Conservation (phyloP, 768 basidiomycete genomes). For the Tephrocybe rancida region DNA sequence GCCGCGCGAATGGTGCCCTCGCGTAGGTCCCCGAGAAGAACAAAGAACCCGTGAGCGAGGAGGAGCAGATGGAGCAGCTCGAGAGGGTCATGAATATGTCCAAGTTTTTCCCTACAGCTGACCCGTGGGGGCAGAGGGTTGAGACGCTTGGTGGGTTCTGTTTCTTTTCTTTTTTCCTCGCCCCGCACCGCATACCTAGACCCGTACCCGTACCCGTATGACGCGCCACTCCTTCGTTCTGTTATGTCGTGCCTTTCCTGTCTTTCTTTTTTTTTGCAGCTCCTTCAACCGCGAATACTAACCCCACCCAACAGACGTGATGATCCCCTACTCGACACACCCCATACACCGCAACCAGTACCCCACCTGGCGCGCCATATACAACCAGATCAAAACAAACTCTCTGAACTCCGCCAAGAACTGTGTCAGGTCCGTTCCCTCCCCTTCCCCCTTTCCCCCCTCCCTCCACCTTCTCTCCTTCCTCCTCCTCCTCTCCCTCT, state of each 20-base stretch:
- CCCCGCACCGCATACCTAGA: no score
- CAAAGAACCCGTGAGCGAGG: slow-evolving; percentile 23
- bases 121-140: slow-evolving; percentile 43
- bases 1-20: slow-evolving; percentile 1
- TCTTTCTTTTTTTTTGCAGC: not conserved
- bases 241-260: not conserved
- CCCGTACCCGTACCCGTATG: not conserved
- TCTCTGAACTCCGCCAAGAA: slow-evolving; percentile 33
- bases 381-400: slow-evolving; percentile 31
- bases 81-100: slow-evolving; percentile 36
- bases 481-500: no score
- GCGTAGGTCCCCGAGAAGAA: slow-evolving; percentile 17
- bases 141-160: slow-evolving; percentile 40
- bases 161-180: not conserved
- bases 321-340: slow-evolving; percentile 31
- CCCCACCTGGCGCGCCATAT: slow-evolving; percentile 24
- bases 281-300: no score
- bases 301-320: slow-evolving; percentile 37
- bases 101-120: slow-evolving; percentile 36
- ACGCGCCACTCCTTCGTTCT: not conserved
- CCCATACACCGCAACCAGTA: slow-evolving; percentile 18
- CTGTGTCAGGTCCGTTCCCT: slow-evolving; percentile 23
- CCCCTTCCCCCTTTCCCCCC: no score
- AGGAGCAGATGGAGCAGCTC: slow-evolving; percentile 37
- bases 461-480: not conserved